A percentile compares a stretch with the other conserved stretches of the same genome.
These are phyloP conservation scores for Dactylellina drechsleri DNA, from an alignment of 2,329 filamentous ascomycete species.

Conservation along the genomic window DNA sequence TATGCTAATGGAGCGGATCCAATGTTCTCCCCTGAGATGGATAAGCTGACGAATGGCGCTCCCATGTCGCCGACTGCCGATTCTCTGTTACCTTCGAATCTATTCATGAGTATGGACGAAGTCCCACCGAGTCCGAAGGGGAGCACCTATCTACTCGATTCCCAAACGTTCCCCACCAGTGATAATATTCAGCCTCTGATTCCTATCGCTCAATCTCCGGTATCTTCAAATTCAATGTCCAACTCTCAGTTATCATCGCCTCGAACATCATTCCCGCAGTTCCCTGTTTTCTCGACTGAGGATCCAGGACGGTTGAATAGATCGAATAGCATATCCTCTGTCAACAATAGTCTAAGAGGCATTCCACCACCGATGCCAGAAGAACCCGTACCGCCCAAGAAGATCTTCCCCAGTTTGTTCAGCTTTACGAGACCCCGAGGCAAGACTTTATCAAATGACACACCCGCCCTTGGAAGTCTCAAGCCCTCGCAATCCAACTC, in stretches of 20 bases:
- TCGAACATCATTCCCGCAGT: conserved; percentile 58
- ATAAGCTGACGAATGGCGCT: conserved; percentile 69
- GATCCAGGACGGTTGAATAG: conserved; percentile 41
- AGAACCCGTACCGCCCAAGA: conserved; percentile 34
- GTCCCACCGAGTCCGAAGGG: conserved; percentile 66
- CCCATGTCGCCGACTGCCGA: conserved; percentile 82
- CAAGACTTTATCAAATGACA: conserved; percentile 71
- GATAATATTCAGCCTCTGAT: conserved; percentile 59
- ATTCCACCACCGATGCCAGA: conserved; percentile 46
- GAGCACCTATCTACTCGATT: conserved; percentile 53
- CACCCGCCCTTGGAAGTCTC: conserved; percentile 74
- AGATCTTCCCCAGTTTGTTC: conserved; percentile 57
- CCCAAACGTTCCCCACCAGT: conserved; percentile 45
- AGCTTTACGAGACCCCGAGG: conserved; percentile 66
- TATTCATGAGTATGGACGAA: conserved; percentile 70
- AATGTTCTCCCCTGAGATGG: conserved; percentile 48
- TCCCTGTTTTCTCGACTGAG: conserved; percentile 56
- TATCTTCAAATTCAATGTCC: conserved; percentile 65
- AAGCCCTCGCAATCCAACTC: conserved; percentile 80
- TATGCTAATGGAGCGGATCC: conserved; percentile 65
- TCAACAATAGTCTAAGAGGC: conserved; percentile 54
- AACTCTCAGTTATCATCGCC: conserved; percentile 58
- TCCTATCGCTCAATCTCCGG: conserved; percentile 68
- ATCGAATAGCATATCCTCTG: conserved; percentile 52
- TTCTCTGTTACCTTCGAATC: conserved; percentile 75